Evolutionary conservation across 805 yeast species (phyloP), one percentile per base, ranked within the genome.

Genomic region (Yamadazyma sp.): DNA sequence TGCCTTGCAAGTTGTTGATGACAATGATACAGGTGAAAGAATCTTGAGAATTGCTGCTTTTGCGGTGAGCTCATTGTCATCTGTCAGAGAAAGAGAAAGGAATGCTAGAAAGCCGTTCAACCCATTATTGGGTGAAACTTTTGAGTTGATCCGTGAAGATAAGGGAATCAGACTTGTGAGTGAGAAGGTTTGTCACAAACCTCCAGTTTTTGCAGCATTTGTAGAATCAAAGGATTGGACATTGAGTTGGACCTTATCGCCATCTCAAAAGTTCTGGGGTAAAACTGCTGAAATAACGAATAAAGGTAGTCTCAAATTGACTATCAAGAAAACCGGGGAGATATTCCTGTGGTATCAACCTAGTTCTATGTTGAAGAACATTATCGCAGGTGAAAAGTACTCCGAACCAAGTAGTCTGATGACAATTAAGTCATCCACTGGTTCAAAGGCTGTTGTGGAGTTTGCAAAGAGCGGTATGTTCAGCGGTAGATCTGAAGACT

Each of bases 351-450:
- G 95, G 91, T 57, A 69, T 14, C 90, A 82, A 47, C 97, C 99
- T 6, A 79, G 84, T 1, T 80, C 95, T 0, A 72, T 86, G 50
- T 63, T 93, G 50, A 82, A 91, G 52, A 91, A 91, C 55, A 72
- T 93, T 32, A 79, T 93, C 51, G 96, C 97, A 1, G 98, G 99
- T 17, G 99, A 93, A 52, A 84, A 88, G 57, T 93, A 90, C 59
- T 71, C 87, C 10, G 99, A 93, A 55, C 99, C 99, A 1, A 69
- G 74, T 2, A 80, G 86, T 12, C 60, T 79, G 3, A 70, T 87
- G 43, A 77, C 82, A 0, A 70, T 93, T 2, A 73, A 75, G 31
- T 77, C 89, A 2, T 77, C 87, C 2, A 67, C 65, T n/a, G 95
- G 95, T 0, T 69, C 73, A 27, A 77, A 70, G 44, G 86, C 95